Conservation (phyloP, 148 eudicot species). For the Amaranthus hypochondriacus region DNA sequence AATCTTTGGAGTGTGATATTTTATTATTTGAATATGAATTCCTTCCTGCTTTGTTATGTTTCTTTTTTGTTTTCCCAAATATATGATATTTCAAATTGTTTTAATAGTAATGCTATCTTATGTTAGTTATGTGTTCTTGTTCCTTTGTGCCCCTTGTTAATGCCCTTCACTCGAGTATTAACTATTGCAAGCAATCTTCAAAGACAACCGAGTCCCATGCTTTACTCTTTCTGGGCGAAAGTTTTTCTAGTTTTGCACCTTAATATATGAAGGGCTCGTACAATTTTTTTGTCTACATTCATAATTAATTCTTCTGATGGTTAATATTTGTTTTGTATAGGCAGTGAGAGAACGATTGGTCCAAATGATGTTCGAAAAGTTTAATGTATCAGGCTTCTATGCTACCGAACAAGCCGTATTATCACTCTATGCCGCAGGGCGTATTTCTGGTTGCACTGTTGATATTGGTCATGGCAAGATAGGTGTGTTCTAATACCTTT, state of each 20-base stretch:
- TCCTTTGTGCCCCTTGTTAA: background rate
- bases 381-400: constrained; percentile 93
- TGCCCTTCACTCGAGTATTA: no score
- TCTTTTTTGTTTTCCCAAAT: background rate
- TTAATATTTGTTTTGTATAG: constrained; percentile 31
- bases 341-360: constrained; percentile 85
- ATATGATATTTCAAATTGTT: background rate
- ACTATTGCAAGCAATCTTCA: no score
- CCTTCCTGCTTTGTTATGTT: background rate
- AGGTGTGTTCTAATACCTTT: constrained; percentile 35
- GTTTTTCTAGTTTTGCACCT: background rate
- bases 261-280: background rate
- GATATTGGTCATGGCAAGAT: constrained; percentile 98
- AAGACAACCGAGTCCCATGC: background rate
- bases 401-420: constrained; percentile 95
- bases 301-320: background rate
- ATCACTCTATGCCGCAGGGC: constrained; percentile 94
- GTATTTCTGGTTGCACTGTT: constrained; percentile 96
- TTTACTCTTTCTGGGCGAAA: background rate
- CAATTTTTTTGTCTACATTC: background rate
- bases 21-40: background rate
- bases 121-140: no score
- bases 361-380: constrained; percentile 96
- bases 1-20: background rate
- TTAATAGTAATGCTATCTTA: background rate